Conservation (phyloP, 139 green algal genomes). For the Tetraselmis striata region DNA sequence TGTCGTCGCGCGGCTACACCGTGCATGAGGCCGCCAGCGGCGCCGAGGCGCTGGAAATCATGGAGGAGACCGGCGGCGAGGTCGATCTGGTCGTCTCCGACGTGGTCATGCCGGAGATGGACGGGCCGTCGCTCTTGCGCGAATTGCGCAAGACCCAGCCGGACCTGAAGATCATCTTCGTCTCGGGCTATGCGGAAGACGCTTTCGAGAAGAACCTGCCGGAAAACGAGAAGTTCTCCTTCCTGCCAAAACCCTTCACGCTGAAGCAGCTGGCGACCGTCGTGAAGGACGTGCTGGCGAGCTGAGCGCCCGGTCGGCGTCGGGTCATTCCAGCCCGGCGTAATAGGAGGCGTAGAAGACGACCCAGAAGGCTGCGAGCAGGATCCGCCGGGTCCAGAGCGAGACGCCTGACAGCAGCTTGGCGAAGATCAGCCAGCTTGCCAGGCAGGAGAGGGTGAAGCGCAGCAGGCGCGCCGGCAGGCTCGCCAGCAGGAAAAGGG, state of each 20-base stretch:
- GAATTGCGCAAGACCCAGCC: neutral
- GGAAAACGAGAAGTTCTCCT: slow-evolving; percentile 2
- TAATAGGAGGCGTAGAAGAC: too few relatives aligned
- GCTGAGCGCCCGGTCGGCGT: neutral
- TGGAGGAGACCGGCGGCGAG: neutral
- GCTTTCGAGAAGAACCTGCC: neutral
- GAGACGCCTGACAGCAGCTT: too few relatives aligned
- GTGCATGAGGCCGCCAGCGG: neutral
- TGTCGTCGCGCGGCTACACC: neutral
- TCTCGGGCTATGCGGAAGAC: slow-evolving; percentile 3
- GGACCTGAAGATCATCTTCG: slow-evolving; percentile 3
- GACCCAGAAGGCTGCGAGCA: too few relatives aligned
- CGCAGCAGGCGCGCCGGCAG: too few relatives aligned
- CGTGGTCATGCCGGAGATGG: slow-evolving; percentile 11
- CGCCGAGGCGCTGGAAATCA: slow-evolving; percentile 4
- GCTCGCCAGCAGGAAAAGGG: too few relatives aligned
- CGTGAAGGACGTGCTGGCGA: neutral
- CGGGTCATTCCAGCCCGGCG: too few relatives aligned
- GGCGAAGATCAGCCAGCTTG: too few relatives aligned
- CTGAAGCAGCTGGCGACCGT: neutral
- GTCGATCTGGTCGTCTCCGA: slow-evolving; percentile 8
- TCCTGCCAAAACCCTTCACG: slow-evolving; percentile 4
- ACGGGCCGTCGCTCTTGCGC: neutral
- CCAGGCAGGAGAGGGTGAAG: too few relatives aligned
- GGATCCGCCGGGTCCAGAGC: too few relatives aligned